Evolutionary conservation across 2,329 filamentous ascomycete species (phyloP).

Genomic region (Colletotrichum australisinense): DNA sequence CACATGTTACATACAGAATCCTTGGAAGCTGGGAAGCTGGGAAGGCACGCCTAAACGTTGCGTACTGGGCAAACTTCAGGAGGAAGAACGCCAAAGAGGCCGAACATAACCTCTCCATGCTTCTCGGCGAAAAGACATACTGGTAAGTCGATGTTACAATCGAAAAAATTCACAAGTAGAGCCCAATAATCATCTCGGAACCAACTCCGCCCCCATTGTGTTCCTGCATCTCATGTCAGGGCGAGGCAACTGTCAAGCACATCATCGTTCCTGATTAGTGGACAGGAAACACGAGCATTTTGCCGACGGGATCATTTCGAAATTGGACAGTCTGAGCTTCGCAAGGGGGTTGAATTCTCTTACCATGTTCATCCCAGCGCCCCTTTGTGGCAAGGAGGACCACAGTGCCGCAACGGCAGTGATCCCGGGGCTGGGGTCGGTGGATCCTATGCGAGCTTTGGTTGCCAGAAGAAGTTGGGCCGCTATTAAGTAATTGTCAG

Average conservation of each 20-base stretch:
- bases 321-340: not conserved
- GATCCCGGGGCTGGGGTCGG: not conserved
- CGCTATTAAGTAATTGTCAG: slow-evolving; percentile 24
- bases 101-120: not conserved
- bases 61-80: not conserved
- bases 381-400: not conserved
- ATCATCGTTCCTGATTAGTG: not conserved
- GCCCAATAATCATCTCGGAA: not conserved
- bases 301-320: not conserved
- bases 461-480: slow-evolving; percentile 9
- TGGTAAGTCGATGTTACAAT: not conserved
- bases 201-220: not conserved
- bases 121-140: not conserved
- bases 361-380: slow-evolving; percentile 10
- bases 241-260: not conserved
- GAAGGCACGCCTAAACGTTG: not conserved
- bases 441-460: slow-evolving; percentile 17
- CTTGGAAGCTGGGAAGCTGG: not conserved
- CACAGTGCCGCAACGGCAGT: slow-evolving; percentile 19
- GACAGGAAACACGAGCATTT: not conserved
- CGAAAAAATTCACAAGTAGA: not conserved
- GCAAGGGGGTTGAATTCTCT: slow-evolving; percentile 1
- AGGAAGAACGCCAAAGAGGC: not conserved
- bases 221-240: not conserved
- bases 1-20: not conserved